Base-by-base conservation (phyloP, 192 early-diverging fungal species). In the Entomortierella beljakovae region DNA sequence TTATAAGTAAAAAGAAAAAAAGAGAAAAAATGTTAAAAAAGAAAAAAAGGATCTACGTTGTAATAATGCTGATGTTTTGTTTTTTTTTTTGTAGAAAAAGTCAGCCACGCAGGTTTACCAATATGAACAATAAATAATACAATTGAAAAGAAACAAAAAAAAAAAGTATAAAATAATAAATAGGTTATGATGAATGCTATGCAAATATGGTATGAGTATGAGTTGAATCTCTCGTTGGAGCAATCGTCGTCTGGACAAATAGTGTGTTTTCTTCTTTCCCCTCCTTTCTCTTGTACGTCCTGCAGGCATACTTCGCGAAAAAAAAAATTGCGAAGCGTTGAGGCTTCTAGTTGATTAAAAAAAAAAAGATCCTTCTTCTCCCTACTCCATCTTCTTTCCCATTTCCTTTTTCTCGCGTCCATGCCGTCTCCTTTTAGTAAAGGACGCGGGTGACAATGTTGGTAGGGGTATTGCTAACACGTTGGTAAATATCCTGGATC, bases 371-470 rank as follows among this genome's bases (percentile, higher is more conserved):
- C 50, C 16, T 23, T 7, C 8, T n/a, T 23, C 6, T 13, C 32
- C 8, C 8, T 25, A 22, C 15, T 32, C 4, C 43, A 26, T 51
- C 8, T 37, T 38, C 23, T 22, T 53, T 26, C n/a, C 58, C 22
- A 46, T 34, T 3, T 43, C 38, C 15, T 40, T 43, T 10, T 26
- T 46, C 15, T 23, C 22, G 13, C 25, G 23, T 60, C 40, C 25
- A 38, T 25, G 38, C 29, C 40, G 16, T n/a, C 4, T 9, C 20
- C 15, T 20, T 13, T 70, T 85, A 95, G 83, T 92, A 95, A 8
- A 95, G 82, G 33, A 94, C 88, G 53, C 94, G 88, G 46, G 91
- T 93, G 46, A 88, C 87, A 55, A 95, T 92, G 83, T 93, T 95
- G 61, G 92, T 91, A 25, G 83, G 82, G 42, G 90, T 91, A 32